Conservation (phyloP, 83 land plant species). For the Picea abies region DNA sequence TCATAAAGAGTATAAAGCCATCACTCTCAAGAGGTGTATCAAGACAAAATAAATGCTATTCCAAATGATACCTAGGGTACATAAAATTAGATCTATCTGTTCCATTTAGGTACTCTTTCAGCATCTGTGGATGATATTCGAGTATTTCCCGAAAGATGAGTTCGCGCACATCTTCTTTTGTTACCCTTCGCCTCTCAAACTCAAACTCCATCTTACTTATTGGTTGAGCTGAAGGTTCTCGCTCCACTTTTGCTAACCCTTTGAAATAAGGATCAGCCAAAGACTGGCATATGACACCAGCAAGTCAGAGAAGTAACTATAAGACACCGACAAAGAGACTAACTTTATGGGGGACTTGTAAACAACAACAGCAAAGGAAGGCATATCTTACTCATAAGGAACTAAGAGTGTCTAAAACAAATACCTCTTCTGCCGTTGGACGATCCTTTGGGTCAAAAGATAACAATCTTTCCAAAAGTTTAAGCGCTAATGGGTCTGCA, state of each 20-base stretch:
- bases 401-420: neutral
- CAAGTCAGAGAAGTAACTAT: neutral
- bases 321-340: neutral
- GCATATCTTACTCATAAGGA: neutral
- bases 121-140: slow-evolving; percentile 87
- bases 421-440: slow-evolving; percentile 43
- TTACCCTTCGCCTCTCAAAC: slow-evolving; percentile 81
- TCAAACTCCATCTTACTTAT: slow-evolving; percentile 86
- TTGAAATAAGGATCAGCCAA: slow-evolving; percentile 88
- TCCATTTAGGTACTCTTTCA: slow-evolving; percentile 73
- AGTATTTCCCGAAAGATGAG: slow-evolving; percentile 80
- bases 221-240: slow-evolving; percentile 82
- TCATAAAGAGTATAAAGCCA: neutral
- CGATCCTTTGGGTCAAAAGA: slow-evolving; percentile 49
- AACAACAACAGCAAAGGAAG: neutral
- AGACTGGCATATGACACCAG: slow-evolving; percentile 39
- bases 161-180: slow-evolving; percentile 80
- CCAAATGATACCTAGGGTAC: slow-evolving; percentile 93
- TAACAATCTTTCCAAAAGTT: slow-evolving; percentile 28
- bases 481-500: slow-evolving; percentile 36
- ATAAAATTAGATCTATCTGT: slow-evolving; percentile 57
- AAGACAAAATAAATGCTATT: too few species aligned
- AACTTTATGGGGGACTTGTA: neutral
- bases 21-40: slow-evolving; percentile 4
- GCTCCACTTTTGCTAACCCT: slow-evolving; percentile 70